Conservation (phyloP, 2,329 filamentous ascomycete species). For the Metarhizium humberi region DNA sequence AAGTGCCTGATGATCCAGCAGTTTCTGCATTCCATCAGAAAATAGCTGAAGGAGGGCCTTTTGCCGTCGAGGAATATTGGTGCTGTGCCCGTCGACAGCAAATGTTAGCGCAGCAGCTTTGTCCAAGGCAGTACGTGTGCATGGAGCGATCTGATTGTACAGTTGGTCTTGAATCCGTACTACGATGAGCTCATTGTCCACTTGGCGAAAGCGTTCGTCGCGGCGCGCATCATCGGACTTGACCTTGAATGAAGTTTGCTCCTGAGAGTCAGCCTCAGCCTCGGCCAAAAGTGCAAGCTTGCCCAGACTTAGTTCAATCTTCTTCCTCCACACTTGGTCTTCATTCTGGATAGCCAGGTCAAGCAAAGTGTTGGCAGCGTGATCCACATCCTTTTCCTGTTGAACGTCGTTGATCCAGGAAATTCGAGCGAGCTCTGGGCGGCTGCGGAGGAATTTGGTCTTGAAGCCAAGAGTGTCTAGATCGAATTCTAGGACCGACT, state of each 20-base stretch:
- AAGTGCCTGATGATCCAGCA: conserved; percentile 65
- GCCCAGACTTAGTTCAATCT: conserved; percentile 81
- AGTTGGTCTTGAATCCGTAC: conserved; percentile 73
- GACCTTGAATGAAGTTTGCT: conserved; percentile 26
- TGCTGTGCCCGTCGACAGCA: conserved; percentile 58
- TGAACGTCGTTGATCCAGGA: conserved; percentile 93
- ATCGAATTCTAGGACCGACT: conserved; percentile 61
- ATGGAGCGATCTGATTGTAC: conserved; percentile 59
- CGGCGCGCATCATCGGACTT: conserved; percentile 25
- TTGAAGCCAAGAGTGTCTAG: conserved; percentile 61
- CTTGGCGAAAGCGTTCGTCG: conserved; percentile 37
- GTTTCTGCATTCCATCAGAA: conserved; percentile 56
- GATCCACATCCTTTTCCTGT: conserved; percentile 63
- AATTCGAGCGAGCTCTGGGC: conserved; percentile 64
- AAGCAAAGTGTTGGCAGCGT: conserved; percentile 63
- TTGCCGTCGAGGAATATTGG: conserved; percentile 46
- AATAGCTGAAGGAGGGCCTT: conserved; percentile 62
- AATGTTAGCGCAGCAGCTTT: conserved; percentile 68
- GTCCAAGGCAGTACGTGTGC: conserved; percentile 66
- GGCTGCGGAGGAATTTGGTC: conserved; percentile 68
- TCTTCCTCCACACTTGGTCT: conserved; percentile 81
- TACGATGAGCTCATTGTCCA: conserved; percentile 57
- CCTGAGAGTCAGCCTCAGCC: conserved; percentile 21
- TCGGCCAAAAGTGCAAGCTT: conserved; percentile 72
- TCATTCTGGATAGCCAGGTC: conserved; percentile 63